Evolutionary conservation across 1,139 yeast genomes (phyloP).

Genomic region (Candida sp.): DNA sequence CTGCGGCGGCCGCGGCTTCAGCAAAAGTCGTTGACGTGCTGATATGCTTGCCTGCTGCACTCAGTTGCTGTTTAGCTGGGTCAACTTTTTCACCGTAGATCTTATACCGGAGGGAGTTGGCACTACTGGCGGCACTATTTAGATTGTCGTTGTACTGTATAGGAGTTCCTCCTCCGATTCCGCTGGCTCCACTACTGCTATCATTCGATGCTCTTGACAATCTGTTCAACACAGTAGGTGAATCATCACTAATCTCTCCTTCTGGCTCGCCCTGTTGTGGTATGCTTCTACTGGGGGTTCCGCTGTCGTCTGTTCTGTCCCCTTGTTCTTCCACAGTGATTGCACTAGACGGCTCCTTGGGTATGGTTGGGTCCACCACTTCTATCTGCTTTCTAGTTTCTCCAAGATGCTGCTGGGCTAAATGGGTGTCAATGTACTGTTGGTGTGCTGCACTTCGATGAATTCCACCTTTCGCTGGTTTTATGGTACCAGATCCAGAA

Average conservation of each 20-base stretch:
- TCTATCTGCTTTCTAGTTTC: conserved; percentile 1
- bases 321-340: background rate
- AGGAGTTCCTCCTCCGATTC: background rate
- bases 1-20: background rate
- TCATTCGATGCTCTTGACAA: conserved; percentile 3
- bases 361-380: conserved; percentile 1
- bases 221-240: conserved; percentile 8
- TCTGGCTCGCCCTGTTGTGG: background rate
- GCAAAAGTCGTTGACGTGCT: conserved; percentile 10
- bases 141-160: conserved; percentile 5
- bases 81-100: conserved; percentile 11
- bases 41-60: conserved; percentile 6
- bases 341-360: background rate
- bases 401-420: conserved; percentile 5
- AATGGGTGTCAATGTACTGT: conserved; percentile 6
- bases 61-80: conserved; percentile 5
- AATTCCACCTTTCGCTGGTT: conserved; percentile 1
- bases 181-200: conserved; percentile 1
- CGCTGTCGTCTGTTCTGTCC: background rate
- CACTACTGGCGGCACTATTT: conserved; percentile 8
- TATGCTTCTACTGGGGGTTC: too few relatives aligned
- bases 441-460: conserved; percentile 2
- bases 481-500: conserved; percentile 1
- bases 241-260: background rate
- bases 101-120: conserved; percentile 7